Evolutionary conservation across 2,329 filamentous ascomycete species (phyloP), one percentile per base, ranked within the genome.

Genomic region (Cladophialophora yegresii): DNA sequence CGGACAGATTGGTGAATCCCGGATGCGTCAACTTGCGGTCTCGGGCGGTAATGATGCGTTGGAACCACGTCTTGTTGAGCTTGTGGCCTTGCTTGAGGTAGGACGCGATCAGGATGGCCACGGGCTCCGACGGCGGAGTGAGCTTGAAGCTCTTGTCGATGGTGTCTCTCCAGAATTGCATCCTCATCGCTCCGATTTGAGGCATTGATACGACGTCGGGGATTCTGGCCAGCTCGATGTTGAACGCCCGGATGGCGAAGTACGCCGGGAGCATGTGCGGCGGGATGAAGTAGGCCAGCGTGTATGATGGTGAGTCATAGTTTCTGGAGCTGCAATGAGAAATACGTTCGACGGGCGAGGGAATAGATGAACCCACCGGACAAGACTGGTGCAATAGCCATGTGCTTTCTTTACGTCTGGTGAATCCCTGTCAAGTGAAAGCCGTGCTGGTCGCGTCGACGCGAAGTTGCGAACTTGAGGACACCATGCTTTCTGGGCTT

Each of bases 141-240:
- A 89, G 90, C 1, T 89, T 83, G 65, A 97, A 89, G 1, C 91
- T 89, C 66, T 89, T 88, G 60, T 89, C 85, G 58, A 99, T 81
- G 4, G 91, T 87, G 71, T 98, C 93, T 56, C 91, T 87, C 91
- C 95, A 98, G 81, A 98, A 98, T 76, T 96, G 91, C 77, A 96
- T 89, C 69, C 95, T 92, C 83, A 98, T 87, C 58, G 88, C 83
- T 56, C 92, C 93, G 66, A 98, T 90, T 3, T 89, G 89, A n/a
- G 90, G 87, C 66, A 90, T 95, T 54, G 91, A 95, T 22, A 95
- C 93, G 12, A 90, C 87, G 77, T 98, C 93, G 63, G 95, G 92
- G 67, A 98, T 89, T 63, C 91, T 86, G 51, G 93, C 91, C 65
- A 97, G 85, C 76, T 97, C 93, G 72, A 98, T 85, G 75, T 99